Base-by-base conservation (phyloP, 2,329 filamentous ascomycete species). In the Amauroascus verrucosus region DNA sequence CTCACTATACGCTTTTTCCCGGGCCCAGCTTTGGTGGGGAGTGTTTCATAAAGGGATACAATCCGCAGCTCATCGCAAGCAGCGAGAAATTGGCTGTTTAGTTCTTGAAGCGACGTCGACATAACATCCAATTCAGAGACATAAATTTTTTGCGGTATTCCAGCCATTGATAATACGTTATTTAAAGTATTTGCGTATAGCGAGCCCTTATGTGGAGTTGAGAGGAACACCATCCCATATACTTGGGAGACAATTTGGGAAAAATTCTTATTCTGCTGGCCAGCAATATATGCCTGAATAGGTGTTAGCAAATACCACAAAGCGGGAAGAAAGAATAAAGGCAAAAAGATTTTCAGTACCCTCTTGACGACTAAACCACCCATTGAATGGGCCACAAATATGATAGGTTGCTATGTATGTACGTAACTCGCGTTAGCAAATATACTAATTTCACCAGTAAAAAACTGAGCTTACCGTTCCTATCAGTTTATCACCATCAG, bases 351-450 rank as follows among this genome's bases (percentile, higher is more conserved):
- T n/a, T n/a, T 6, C 11, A 32, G 5, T 18, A 60, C 61, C 57
- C 64, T 58, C 35, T 65, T 65, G 8, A 61, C 55, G 7, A 66
- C 56, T 1, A 65, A 51, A n/a, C 72, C 73, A 2, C 74, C 73
- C 72, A 75, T 74, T 47, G 68, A 71, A 56, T 76, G 73, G 1
- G 63, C 70, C 7, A 75, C 64, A 18, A 75, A 64, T 2, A 75
- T 65, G 13, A 75, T 67, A 3, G 64, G 66, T 7, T 48, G 40
- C 55, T 40, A 18, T 7, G 16, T n/a, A n/a, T 9, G 26, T 16
- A 40, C 7, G 6, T 14, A 40, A 40, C 6, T n/a, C 14, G 14
- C 14, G 37, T 40, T 22, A 40, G 37, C 6, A 6, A 18, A 20
- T 8, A 40, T 40, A 6, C 33, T 13, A 35, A 13, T 35, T 35